Evolutionary conservation across 768 basidiomycete genomes (phyloP).

Genomic region (Calocybe indica): DNA sequence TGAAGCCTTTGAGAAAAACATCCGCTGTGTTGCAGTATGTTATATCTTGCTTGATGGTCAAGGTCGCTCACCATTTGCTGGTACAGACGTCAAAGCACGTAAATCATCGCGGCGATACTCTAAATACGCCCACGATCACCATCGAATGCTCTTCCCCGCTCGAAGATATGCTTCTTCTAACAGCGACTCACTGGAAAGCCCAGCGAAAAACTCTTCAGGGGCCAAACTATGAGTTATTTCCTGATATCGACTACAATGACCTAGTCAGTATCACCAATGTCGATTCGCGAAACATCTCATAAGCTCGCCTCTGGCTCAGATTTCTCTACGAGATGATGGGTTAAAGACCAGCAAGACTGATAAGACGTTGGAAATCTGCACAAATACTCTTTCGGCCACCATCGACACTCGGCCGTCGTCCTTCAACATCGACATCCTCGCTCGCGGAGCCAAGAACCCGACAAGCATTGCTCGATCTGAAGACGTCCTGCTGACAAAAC

Average conservation of each 20-base stretch:
- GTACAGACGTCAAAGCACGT: constrained; percentile 21
- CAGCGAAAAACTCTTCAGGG: constrained; percentile 13
- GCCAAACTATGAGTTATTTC: constrained; percentile 24
- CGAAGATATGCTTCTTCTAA: constrained; percentile 25
- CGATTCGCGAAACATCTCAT: neutral
- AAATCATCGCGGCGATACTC: constrained; percentile 25
- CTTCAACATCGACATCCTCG: constrained; percentile 22
- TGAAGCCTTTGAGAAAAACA: constrained; percentile 14
- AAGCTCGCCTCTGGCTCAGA: constrained; percentile 2
- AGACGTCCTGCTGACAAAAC: constrained; percentile 21
- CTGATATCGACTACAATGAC: constrained; percentile 14
- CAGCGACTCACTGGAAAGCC: constrained; percentile 24
- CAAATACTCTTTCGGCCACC: constrained; percentile 18
- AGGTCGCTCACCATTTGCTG: neutral
- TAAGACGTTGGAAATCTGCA: constrained; percentile 14
- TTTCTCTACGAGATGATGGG: constrained; percentile 10
- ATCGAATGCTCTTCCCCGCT: constrained; percentile 23
- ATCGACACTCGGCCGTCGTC: constrained; percentile 20
- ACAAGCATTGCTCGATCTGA: constrained; percentile 12
- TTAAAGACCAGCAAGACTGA: constrained; percentile 14
- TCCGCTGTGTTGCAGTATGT: constrained; percentile 23
- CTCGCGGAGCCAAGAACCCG: constrained; percentile 15
- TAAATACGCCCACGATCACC: constrained; percentile 25
- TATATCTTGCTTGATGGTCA: neutral
- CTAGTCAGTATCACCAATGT: constrained; percentile 8